Evolutionary conservation across 169 alveolate genomes (phyloP).

Genomic region (Eimeria necatrix): DNA sequence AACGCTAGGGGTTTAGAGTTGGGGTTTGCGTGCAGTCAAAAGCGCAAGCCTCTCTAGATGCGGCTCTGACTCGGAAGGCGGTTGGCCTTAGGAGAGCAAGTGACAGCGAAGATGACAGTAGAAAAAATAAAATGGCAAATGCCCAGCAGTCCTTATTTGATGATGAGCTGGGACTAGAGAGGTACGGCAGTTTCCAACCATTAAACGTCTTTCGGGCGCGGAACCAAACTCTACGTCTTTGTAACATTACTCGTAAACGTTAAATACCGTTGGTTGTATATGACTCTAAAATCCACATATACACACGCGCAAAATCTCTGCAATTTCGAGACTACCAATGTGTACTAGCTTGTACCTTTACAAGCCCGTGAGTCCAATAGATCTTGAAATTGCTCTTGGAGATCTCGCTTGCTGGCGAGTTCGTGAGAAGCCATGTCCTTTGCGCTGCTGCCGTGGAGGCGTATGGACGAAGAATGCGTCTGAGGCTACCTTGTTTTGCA

Average conservation of each 20-base stretch:
- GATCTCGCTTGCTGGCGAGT: too few relatives aligned
- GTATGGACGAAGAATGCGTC: too few relatives aligned
- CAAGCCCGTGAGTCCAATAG: too few relatives aligned
- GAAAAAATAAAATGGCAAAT: background rate
- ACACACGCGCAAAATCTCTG: background rate
- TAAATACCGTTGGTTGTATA: background rate
- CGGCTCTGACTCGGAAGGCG: slow-evolving; percentile 1
- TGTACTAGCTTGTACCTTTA: too few relatives aligned
- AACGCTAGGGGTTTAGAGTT: background rate
- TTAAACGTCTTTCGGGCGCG: background rate
- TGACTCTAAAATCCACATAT: background rate
- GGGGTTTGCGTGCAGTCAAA: background rate
- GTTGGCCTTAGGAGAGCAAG: slow-evolving; percentile 6
- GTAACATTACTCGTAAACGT: background rate
- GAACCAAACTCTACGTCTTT: background rate
- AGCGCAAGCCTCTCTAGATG: slow-evolving; percentile 16
- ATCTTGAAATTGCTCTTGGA: too few relatives aligned
- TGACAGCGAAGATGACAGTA: background rate
- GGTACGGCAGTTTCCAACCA: background rate
- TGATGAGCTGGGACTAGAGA: background rate
- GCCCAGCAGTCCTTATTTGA: background rate
- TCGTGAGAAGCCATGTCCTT: too few relatives aligned
- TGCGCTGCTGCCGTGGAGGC: too few relatives aligned
- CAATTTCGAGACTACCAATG: background rate
- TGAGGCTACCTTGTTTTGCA: background rate